A percentile compares a stretch with the other conserved stretches of the same genome.
These are phyloP conservation scores for Fusarium caatingaense DNA, from an alignment of 2,329 filamentous ascomycete genomes.

Conservation along the genomic window DNA sequence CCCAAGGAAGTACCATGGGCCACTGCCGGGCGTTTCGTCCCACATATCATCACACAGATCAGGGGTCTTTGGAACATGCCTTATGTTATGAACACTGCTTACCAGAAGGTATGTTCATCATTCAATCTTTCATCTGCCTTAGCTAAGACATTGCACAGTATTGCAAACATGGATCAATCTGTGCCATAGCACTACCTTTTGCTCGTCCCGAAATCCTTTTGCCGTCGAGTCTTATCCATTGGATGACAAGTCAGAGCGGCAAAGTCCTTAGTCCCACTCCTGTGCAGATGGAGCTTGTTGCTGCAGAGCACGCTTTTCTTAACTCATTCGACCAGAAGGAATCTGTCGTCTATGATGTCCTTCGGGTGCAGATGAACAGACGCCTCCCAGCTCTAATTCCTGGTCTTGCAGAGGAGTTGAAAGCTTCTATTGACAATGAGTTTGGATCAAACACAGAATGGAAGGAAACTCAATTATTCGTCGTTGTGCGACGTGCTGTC, in stretches of 20 bases:
- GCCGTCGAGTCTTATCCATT: accelerated
- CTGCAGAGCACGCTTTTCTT: neutral
- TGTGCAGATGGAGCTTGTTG: neutral
- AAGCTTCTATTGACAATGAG: accelerated
- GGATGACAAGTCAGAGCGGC: neutral
- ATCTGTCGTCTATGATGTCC: neutral
- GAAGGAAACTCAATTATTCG: neutral
- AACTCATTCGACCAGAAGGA: accelerated
- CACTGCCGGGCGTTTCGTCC: neutral
- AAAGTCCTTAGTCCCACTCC: neutral
- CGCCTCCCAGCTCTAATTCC: accelerated
- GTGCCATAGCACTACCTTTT: neutral
- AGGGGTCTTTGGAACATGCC: neutral
- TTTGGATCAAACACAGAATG: neutral
- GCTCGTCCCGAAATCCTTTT: neutral
- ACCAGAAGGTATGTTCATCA: accelerated
- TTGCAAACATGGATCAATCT: neutral
- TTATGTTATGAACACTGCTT: accelerated
- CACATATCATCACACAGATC: neutral
- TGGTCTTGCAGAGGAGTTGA: accelerated
- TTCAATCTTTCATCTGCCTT: accelerated
- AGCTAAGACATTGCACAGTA: neutral
- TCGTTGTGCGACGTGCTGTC: neutral
- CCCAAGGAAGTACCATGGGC: neutral
- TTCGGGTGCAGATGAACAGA: neutral